Evolutionary conservation across 2,329 filamentous ascomycete genomes (phyloP), one percentile per base, ranked within the genome.

Genomic region (Xylariaceae sp.): DNA sequence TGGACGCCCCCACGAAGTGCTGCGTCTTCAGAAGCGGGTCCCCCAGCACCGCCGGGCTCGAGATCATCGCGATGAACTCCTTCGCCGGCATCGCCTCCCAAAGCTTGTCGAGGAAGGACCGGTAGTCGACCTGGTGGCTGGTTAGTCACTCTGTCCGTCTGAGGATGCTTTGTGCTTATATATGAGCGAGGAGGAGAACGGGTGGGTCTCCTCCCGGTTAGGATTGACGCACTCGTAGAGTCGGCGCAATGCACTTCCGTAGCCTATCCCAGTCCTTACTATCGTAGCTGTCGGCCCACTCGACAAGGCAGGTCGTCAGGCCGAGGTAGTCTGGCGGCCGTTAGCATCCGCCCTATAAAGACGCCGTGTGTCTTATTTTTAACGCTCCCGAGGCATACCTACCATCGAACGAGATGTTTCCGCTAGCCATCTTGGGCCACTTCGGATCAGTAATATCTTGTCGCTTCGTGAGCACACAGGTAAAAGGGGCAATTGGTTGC

Each of bases 231-330:
- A 79, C 78, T 42, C 74, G 76, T 14, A 85, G 68, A 1, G 81
- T 85, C 1, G 86, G 86, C 2, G 86, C 86, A 62, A 89, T 85
- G 75, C 81, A 83, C 61, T 80, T 81, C 54, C 75, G 66, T 40
- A 87, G 79, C 49, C 84, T 79, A 3, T 76, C 71, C 84, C 84
- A 87, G 74, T 87, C 81, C 74, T 88, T 88, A 70, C 76, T 81
- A 71, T 87, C 83, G 71, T 85, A 86, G 74, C 80, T 84, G 68
- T 87, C 82, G 56, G 82, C 83, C 84, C 84, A 86, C 63, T 87
- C 80, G 71, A 82, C 63, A 18, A 72, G 50, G 43, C 70, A 71
- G 44, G 65, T 59, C 59, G 58, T 66, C 3, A 72, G 64, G 23
- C 67, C 70, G 48, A 71, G 68, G 54, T 67, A 70, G 50, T 72